phyloP scores from a whole-genome alignment of 805 yeast species.

The Yarrowia alimentaria region DNA sequence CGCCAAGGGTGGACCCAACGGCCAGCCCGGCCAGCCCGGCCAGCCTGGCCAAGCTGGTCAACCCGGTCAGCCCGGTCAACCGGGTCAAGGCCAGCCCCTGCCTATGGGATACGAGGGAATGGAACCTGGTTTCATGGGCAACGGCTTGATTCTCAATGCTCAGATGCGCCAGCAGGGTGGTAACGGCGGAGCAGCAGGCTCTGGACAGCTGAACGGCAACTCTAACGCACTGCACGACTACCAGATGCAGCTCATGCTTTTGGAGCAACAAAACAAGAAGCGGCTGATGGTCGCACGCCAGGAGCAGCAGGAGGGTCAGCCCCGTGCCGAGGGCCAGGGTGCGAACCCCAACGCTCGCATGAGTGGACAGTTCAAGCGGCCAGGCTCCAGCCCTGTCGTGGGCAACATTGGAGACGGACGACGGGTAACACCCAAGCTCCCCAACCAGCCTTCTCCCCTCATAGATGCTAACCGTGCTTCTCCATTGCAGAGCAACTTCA shows the following conservation, averaged over 20 bases:
- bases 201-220: conserved; percentile 41
- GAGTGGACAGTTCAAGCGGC: conserved; percentile 24
- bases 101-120: conserved; percentile 22
- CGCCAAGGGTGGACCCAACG: conserved; percentile 31
- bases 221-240: conserved; percentile 72
- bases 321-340: conserved; percentile 25
- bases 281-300: conserved; percentile 48
- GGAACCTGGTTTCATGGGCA: conserved; percentile 32
- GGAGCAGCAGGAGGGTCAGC: conserved; percentile 38
- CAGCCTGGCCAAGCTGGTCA: conserved; percentile 14
- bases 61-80: conserved; percentile 10
- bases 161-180: conserved; percentile 41
- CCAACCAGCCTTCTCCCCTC: conserved; percentile 36
- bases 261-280: conserved; percentile 74
- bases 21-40: conserved; percentile 17
- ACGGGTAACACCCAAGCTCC: conserved; percentile 37
- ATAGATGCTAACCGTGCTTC: conserved; percentile 38
- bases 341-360: conserved; percentile 16
- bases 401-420: conserved; percentile 27
- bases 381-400: conserved; percentile 21
- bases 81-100: neutral
- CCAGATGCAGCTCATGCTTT: conserved; percentile 70
- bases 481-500: conserved; percentile 32
- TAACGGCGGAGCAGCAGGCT: conserved; percentile 36
- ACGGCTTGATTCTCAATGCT: conserved; percentile 27